Percentiles rank a stretch among this genome's conserved stretches.
Conservation (phyloP, 768 basidiomycete species). For the Boletus tylopilopsis region DNA sequence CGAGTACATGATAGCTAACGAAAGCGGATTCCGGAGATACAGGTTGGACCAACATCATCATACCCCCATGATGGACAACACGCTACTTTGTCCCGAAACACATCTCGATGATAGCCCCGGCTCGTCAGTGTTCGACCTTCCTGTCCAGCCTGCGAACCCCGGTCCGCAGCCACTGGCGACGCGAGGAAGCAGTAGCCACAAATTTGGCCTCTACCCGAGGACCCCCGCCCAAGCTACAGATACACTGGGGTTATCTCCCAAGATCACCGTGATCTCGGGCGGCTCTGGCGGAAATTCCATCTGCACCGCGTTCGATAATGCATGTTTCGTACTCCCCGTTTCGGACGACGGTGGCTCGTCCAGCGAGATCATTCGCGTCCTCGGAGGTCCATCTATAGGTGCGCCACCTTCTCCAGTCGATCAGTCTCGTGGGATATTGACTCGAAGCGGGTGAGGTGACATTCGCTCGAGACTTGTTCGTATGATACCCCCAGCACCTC, state of each 20-base stretch:
- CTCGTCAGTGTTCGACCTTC: conserved; percentile 75
- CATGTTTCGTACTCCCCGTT: conserved; percentile 85
- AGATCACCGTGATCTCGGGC: conserved; percentile 80
- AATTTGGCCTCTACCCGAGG: conserved; percentile 2
- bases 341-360: conserved; percentile 96
- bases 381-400: conserved; percentile 87
- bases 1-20: too few species aligned
- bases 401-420: conserved; percentile 16
- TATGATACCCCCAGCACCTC: conserved; percentile 67
- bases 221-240: conserved; percentile 2
- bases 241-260: conserved; percentile 24
- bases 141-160: conserved; percentile 37
- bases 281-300: conserved; percentile 95
- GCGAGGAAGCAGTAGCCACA: conserved; percentile 3
- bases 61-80: conserved; percentile 11
- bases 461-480: conserved; percentile 87
- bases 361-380: conserved; percentile 88
- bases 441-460: conserved; percentile 51
- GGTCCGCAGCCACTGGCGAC: conserved; percentile 20
- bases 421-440: conserved; percentile 10
- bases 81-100: conserved; percentile 8
- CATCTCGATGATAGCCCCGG: conserved; percentile 47
- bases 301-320: conserved; percentile 74
- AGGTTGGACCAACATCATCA: neutral
- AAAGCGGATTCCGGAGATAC: too few species aligned